These are phyloP conservation scores for Nidularia pulvinata DNA, from an alignment of 768 basidiomycete species.

Conservation along the genomic window DNA sequence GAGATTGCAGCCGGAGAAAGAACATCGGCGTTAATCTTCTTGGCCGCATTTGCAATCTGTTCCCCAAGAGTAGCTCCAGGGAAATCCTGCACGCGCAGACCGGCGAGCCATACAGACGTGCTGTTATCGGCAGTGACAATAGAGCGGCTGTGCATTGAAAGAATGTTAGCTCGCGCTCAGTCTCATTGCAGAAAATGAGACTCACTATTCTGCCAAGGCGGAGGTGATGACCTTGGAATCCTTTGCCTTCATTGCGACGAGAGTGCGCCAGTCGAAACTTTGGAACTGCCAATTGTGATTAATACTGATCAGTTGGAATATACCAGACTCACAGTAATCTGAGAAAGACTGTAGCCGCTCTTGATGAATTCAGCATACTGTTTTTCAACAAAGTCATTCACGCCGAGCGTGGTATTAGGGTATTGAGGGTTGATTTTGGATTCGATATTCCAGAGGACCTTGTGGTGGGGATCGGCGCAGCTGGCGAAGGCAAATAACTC, in stretches of 20 bases:
- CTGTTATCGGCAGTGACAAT: constrained; percentile 38
- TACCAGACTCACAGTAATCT: constrained; percentile 53
- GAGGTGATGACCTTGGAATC: constrained; percentile 48
- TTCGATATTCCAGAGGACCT: constrained; percentile 76
- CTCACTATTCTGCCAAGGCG: constrained; percentile 68
- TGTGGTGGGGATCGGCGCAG: constrained; percentile 67
- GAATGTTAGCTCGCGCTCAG: too few species aligned
- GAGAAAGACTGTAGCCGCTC: constrained; percentile 57
- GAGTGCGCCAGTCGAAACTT: constrained; percentile 82
- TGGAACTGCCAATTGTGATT: constrained; percentile 50
- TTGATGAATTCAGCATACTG: constrained; percentile 58
- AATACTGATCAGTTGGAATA: background rate
- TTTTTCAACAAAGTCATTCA: constrained; percentile 59
- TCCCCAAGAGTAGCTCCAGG: constrained; percentile 56
- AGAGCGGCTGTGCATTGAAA: too few species aligned
- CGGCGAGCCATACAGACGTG: constrained; percentile 69
- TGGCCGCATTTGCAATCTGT: constrained; percentile 70
- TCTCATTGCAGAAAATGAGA: too few species aligned
- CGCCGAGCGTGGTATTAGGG: constrained; percentile 48
- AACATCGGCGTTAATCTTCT: constrained; percentile 60
- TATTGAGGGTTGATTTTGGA: constrained; percentile 66
- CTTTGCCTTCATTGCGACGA: constrained; percentile 69
- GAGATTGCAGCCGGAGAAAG: constrained; percentile 59
- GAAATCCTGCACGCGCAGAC: constrained; percentile 62
- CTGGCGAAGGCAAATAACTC: constrained; percentile 78